Evolutionary conservation across 2,329 filamentous ascomycete genomes (phyloP), one percentile per base, ranked within the genome.

Genomic region (Elsinoe ampelina): DNA sequence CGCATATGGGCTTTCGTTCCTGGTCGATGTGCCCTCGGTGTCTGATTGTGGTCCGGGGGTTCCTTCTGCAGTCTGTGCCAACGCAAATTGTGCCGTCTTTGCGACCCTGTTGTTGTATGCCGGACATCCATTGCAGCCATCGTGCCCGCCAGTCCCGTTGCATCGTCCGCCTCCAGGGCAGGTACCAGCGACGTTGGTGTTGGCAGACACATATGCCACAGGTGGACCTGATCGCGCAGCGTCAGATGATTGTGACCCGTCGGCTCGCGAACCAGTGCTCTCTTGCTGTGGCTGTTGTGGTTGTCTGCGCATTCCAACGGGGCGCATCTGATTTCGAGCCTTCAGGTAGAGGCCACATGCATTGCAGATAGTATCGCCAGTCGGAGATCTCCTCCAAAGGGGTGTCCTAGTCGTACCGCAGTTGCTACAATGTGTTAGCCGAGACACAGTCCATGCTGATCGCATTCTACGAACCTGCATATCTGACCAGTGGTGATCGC

Each of bases 21-120:
- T 45, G 5, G 41, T 55, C 6, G 55, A 45, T 19, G 59, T 34
- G 32, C 35, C 39, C 5, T 56, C 54, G 15, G 38, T 45, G n/a
- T 56, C 42, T 12, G 41, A 42, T 5, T 22, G 32, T 10, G 54
- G 54, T 8, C 38, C 39, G 12, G 54, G 39, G 2, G 54, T 45
- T 13, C 54, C 54, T 47, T 59, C 34, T 65, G 56, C 63, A 15
- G 63, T 58, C 63, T 67, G 72, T 60, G 78, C 75, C 55, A 83
- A 75, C 56, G 77, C 84, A 62, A 87, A 81, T 68, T 87, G 86
- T 15, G 87, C 86, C 47, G 83, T 88, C 71, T 96, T 97, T 34
- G 92, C 87, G 38, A 97, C 84, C 55, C 93, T 83, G 68, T 98
- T 98, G 77, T 98, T 98, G 77, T 89, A 98, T 1, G 93, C 93